A percentile compares a stretch with the other conserved stretches of the same genome.
phyloP scores from a whole-genome alignment of 169 alveolate genomes.

The Plasmodium billcollinsi region DNA sequence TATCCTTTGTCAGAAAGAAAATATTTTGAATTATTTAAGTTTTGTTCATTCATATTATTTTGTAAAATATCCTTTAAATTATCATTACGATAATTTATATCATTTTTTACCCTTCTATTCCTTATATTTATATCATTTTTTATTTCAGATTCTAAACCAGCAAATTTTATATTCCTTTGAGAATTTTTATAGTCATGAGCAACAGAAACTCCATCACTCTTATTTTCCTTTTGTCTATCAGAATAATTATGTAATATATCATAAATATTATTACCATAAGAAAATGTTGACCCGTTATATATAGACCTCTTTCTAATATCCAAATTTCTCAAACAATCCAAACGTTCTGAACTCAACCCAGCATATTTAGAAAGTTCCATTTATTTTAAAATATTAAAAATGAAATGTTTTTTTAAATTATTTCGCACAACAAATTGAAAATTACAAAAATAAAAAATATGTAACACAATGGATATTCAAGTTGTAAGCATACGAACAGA shows the following conservation, averaged over 20 bases:
- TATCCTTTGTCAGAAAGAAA: slow-evolving; percentile 68
- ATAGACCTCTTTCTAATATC: slow-evolving; percentile 41
- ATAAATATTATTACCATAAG: slow-evolving; percentile 52
- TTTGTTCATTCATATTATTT: slow-evolving; percentile 19
- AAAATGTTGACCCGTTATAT: slow-evolving; percentile 25
- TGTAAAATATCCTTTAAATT: slow-evolving; percentile 51
- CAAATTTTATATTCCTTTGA: slow-evolving; percentile 21
- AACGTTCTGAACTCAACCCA: slow-evolving; percentile 70
- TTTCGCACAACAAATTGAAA: no score
- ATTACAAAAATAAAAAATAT: neutral
- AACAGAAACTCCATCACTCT: slow-evolving; percentile 4
- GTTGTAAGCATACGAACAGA: neutral
- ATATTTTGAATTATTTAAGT: slow-evolving; percentile 23
- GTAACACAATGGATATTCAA: neutral
- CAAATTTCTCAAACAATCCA: slow-evolving; percentile 31
- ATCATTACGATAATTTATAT: slow-evolving; percentile 20
- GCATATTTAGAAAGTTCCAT: slow-evolving; percentile 62
- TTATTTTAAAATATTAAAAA: neutral
- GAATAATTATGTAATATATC: slow-evolving; percentile 52
- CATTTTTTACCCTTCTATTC: slow-evolving; percentile 43
- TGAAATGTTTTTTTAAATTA: neutral
- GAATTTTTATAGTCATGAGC: slow-evolving; percentile 9
- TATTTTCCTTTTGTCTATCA: slow-evolving; percentile 17
- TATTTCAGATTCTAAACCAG: slow-evolving; percentile 53
- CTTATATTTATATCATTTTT: slow-evolving; percentile 32